Evolutionary conservation across 2,329 filamentous ascomycete species (phyloP), one percentile per base, ranked within the genome.

Genomic region (Fusarium xyrophilum): DNA sequence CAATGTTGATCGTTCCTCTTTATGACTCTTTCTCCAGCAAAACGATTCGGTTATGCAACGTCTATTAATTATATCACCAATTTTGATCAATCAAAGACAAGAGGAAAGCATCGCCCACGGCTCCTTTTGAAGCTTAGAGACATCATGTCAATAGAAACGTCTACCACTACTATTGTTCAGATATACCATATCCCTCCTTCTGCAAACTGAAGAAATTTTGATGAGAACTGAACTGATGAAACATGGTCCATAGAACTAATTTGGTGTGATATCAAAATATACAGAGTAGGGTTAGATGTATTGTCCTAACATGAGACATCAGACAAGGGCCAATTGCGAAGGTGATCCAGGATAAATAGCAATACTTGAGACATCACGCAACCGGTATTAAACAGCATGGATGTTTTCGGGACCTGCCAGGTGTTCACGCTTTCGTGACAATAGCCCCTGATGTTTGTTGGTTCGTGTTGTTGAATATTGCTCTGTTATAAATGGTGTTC

Each of bases 361-460:
- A 30, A 43, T 36, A 19, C 14, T 36, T 47, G 35, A 69, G 57
- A 69, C 63, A 67, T 40, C 17, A 27, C 11, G 43, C n/a, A 39
- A 47, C 36, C 65, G 47, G 63, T 44, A 56, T 60, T 51, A 17
- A 43, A 44, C 44, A 39, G 21, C 25, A 35, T 35, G 21, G 42
- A 28, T 56, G 14, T 27, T 60, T 36, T 27, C 30, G 19, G 42
- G 32, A 35, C 30, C n/a, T 35, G 43, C 39, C 43, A 54, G 39
- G 19, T 42, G 21, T 40, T 28, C 27, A 64, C 50, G 63, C 28
- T 64, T 67, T 69, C 43, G 28, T 53, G 17, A 15, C 2, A 11
- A 48, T 27, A 28, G 33, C 13, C 7, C 21, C 19, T 28, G 15
- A 46, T 46, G 17, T 30, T 33, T 17, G 27, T 12, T 23, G 21